phyloP scores from a whole-genome alignment of 2,329 filamentous ascomycete species.

The Beauveria sp. region DNA sequence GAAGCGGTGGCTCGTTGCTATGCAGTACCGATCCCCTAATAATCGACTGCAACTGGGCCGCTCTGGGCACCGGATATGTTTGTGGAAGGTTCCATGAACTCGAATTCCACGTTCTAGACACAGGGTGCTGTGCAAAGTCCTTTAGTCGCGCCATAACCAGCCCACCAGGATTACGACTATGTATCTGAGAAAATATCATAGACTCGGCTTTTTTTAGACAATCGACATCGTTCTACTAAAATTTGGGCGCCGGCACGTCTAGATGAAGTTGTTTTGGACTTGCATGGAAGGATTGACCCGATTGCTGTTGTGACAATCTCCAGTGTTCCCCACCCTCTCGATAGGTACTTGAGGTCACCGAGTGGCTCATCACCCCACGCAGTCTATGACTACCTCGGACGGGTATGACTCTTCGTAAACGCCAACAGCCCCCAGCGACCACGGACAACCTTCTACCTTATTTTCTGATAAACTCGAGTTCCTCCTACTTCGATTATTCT shows the following conservation, averaged over 20 bases:
- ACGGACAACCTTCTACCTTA: background rate
- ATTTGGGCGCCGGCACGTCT: background rate
- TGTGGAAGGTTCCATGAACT: background rate
- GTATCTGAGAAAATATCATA: background rate
- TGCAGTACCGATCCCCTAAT: too few relatives aligned
- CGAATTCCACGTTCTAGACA: background rate
- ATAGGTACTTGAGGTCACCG: background rate
- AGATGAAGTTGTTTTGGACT: background rate
- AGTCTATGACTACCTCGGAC: background rate
- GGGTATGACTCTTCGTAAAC: slow-evolving; percentile 5
- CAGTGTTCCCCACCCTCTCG: background rate
- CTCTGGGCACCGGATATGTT: background rate
- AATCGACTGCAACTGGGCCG: background rate
- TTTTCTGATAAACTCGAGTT: background rate
- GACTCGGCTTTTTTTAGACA: too few relatives aligned
- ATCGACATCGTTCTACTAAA: too few relatives aligned
- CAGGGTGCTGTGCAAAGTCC: background rate
- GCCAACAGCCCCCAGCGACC: background rate
- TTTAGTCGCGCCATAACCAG: background rate
- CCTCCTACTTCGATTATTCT: background rate
- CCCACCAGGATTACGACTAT: background rate
- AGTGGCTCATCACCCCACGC: slow-evolving; percentile 7
- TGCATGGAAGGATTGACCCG: background rate
- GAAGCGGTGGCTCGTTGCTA: background rate
- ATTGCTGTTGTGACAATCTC: background rate